Evolutionary conservation across 768 basidiomycete genomes (phyloP), one percentile per base, ranked within the genome.

Genomic region (Rhodosporidiobolus sp.): DNA sequence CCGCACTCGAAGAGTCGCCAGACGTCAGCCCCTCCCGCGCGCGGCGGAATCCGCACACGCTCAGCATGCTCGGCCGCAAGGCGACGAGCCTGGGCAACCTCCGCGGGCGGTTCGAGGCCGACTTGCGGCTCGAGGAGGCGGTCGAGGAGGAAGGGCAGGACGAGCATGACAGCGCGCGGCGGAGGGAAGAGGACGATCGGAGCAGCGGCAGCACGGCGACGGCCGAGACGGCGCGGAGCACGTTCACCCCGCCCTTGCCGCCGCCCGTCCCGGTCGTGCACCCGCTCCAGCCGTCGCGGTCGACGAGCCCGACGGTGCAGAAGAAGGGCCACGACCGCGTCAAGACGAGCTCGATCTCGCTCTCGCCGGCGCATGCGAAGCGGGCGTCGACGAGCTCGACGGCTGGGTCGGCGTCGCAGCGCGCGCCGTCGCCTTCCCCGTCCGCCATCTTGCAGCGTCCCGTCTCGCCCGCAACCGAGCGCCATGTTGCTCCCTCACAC

Each of bases 291-390:
- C 38, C 38, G 38, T 14, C 7, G 8, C 38, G 38, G 8, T 34
- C 32, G 38, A 38, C 32, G 86, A 85, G 46, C 88, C 88, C 77
- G 89, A 90, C 77, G 77, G 86, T 88, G 55, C 20, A 17, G 14
- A 24, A 56, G 22, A 38, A 10, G 26, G 35, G 22, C 34, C 32
- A 22, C 16, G 38, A 26, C 20, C 32, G 63, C 63, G 38, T 48
- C 53, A 63, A 53, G 1, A 84, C 89, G 56, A 84, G 87, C 72
- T 83, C 84, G 20, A 38, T 55, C 45, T 68, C 66, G 24, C 72
- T 53, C 35, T 20, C 58, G 26, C 65, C 56, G 20, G 63, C 63
- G 65, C 59, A 60, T n/a, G 61, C 28, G 9, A n/a, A 46, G 38
- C 48, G 30, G 34, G 34, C 49, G 58, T 49, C 62, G 35, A 35